A percentile compares a stretch with the other conserved stretches of the same genome.
These are phyloP conservation scores for Picea abies DNA, from an alignment of 83 land plant genomes.

Conservation along the genomic window DNA sequence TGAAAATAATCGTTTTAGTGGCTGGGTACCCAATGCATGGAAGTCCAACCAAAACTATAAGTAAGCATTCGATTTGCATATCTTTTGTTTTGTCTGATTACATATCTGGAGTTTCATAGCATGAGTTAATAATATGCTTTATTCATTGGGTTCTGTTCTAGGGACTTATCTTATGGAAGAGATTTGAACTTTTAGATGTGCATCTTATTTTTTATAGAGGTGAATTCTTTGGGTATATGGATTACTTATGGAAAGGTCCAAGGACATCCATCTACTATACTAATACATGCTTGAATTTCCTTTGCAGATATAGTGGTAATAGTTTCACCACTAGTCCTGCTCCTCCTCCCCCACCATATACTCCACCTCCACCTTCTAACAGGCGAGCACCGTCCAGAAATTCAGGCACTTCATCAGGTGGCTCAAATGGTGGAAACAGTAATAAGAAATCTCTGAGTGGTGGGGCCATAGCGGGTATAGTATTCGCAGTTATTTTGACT, in stretches of 20 bases:
- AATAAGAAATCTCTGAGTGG: slow-evolving; percentile 31
- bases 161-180: neutral
- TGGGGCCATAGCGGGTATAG: slow-evolving; percentile 74
- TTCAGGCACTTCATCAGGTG: slow-evolving; percentile 22
- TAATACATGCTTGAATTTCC: slow-evolving; percentile 1
- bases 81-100: slow-evolving; percentile 1
- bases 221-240: neutral
- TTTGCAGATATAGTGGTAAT: slow-evolving; percentile 75
- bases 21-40: slow-evolving; percentile 77
- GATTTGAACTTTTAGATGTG: neutral
- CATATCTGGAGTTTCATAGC: neutral
- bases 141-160: slow-evolving; percentile 5
- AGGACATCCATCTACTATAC: neutral
- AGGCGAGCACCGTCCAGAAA: slow-evolving; percentile 24
- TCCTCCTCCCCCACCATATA: slow-evolving; percentile 88
- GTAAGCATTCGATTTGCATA: slow-evolving; percentile 40
- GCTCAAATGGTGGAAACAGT: slow-evolving; percentile 25
- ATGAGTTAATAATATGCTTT: neutral
- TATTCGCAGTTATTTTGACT: slow-evolving; percentile 55
- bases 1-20: slow-evolving; percentile 74
- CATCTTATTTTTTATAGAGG: neutral
- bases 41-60: slow-evolving; percentile 50
- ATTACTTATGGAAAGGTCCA: neutral
- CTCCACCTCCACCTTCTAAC: slow-evolving; percentile 41
- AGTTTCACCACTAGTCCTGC: slow-evolving; percentile 71